These are phyloP conservation scores for Aureobasidium sp. DNA, from an alignment of 2,329 filamentous ascomycete species.

Conservation along the genomic window DNA sequence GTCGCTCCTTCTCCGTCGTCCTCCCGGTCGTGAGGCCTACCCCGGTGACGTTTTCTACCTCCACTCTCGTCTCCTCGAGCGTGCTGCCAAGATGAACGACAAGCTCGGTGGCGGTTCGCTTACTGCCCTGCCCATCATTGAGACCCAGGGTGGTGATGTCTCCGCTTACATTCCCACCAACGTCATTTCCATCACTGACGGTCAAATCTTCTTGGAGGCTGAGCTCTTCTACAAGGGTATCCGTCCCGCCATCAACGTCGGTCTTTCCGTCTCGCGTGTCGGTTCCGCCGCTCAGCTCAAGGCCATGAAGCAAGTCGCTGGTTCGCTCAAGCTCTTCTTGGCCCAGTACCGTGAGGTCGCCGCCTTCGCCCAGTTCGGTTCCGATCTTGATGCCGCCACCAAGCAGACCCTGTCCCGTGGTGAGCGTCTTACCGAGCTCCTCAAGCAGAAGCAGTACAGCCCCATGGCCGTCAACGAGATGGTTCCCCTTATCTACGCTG, in stretches of 20 bases:
- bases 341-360: conserved; percentile 99
- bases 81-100: conserved; percentile 98
- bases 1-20: conserved; percentile 95
- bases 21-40: conserved; percentile 98
- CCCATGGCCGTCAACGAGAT: conserved; percentile 99
- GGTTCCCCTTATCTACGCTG: conserved; percentile 98
- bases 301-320: conserved; percentile 99
- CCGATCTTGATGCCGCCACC: conserved; percentile 95
- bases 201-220: conserved; percentile 98
- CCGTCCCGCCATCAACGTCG: conserved; percentile 99
- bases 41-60: conserved; percentile 99
- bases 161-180: conserved; percentile 99
- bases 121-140: conserved; percentile 94
- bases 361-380: conserved; percentile 99
- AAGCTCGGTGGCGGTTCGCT: conserved; percentile 92
- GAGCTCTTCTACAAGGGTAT: conserved; percentile 99
- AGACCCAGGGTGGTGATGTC: conserved; percentile 99
- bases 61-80: conserved; percentile 97
- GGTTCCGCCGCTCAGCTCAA: conserved; percentile 98
- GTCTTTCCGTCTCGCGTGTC: conserved; percentile 99
- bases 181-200: conserved; percentile 99
- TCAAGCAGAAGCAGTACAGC: conserved; percentile 99
- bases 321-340: conserved; percentile 99
- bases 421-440: conserved; percentile 96
- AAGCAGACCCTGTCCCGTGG: conserved; percentile 98